Conservation (phyloP, 192 early-diverging fungal species). For the Dispira parvispora region DNA sequence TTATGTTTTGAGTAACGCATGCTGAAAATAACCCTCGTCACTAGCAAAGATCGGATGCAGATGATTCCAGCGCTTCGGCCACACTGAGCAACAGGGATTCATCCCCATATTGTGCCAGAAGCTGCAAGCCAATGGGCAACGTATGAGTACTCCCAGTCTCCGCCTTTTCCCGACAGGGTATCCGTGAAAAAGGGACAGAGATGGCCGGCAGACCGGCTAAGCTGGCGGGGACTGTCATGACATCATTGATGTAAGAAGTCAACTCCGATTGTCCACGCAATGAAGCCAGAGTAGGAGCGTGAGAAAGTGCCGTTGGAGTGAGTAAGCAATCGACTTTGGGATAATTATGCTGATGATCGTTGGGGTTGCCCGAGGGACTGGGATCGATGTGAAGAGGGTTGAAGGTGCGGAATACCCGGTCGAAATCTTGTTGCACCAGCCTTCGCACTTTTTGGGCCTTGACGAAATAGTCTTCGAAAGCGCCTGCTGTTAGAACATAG, state of each 20-base stretch:
- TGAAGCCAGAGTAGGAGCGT: constrained; percentile 39
- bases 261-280: constrained; percentile 20
- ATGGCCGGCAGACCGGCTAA: constrained; percentile 69
- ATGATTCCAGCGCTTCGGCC: constrained; percentile 20
- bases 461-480: constrained; percentile 51
- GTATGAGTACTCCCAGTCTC: constrained; percentile 16
- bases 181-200: constrained; percentile 36
- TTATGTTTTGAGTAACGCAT: too few species aligned
- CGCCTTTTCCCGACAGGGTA: neutral
- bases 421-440: constrained; percentile 61
- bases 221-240: constrained; percentile 77
- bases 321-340: constrained; percentile 51
- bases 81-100: constrained; percentile 42
- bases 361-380: constrained; percentile 7
- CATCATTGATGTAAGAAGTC: constrained; percentile 64
- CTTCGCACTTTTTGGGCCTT: constrained; percentile 72
- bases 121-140: constrained; percentile 66
- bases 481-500: constrained; percentile 56
- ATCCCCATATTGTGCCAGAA: constrained; percentile 73
- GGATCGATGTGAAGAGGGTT: constrained; percentile 30
- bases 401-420: constrained; percentile 42
- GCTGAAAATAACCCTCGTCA: too few species aligned
- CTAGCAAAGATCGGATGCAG: too few species aligned
- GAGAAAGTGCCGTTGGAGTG: constrained; percentile 58
- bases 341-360: neutral